phyloP scores from a whole-genome alignment of 2,329 filamentous ascomycete species.

The Zasmidium angulare region DNA sequence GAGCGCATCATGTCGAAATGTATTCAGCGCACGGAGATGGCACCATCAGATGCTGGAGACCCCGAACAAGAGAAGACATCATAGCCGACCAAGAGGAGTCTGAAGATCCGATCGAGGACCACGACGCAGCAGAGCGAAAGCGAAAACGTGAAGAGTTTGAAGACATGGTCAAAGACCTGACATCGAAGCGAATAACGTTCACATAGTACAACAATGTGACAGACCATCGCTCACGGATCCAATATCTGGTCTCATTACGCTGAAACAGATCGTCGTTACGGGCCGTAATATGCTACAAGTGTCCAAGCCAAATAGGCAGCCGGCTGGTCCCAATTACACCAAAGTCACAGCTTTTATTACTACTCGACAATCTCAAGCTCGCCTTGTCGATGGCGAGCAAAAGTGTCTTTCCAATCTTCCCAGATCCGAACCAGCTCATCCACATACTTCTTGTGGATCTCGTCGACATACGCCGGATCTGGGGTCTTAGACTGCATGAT shows the following conservation, averaged over 20 bases:
- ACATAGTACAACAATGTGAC: constrained; percentile 8
- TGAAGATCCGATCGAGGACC: constrained; percentile 41
- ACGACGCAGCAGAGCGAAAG: constrained; percentile 51
- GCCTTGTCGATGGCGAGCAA: constrained; percentile 61
- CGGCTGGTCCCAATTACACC: background rate
- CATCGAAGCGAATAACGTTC: constrained; percentile 66
- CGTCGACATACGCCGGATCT: constrained; percentile 72
- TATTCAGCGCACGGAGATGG: constrained; percentile 85
- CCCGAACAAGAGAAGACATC: constrained; percentile 53
- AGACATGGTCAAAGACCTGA: constrained; percentile 75
- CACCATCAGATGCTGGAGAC: constrained; percentile 76
- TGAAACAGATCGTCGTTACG: background rate
- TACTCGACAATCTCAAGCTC: constrained; percentile 68
- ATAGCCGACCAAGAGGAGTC: constrained; percentile 45
- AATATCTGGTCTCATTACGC: too few relatives aligned
- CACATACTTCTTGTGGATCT: constrained; percentile 77
- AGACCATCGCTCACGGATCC: too few relatives aligned
- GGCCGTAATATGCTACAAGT: background rate
- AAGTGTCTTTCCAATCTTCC: constrained; percentile 76
- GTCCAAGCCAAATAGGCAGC: background rate
- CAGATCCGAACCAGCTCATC: constrained; percentile 71
- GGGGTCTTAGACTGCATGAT: constrained; percentile 66
- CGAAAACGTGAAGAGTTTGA: constrained; percentile 77
- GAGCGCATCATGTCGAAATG: constrained; percentile 67
- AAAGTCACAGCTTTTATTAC: background rate